A percentile compares a stretch with the other conserved stretches of the same genome.
Conservation (phyloP, 2,329 filamentous ascomycete genomes). For the Trichoderma polysporum region DNA sequence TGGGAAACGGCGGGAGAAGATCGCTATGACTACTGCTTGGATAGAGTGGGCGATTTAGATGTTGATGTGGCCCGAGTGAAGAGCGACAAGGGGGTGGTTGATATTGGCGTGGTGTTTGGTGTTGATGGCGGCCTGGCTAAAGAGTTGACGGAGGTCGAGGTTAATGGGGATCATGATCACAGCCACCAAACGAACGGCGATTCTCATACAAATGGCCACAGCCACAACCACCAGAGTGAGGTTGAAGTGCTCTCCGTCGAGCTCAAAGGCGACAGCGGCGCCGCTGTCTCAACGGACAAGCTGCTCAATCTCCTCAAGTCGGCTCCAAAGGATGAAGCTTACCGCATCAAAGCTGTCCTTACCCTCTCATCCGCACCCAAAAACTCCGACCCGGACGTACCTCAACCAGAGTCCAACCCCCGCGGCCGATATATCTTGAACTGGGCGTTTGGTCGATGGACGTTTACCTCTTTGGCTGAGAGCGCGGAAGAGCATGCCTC, state of each 20-base stretch:
- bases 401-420: slow-evolving; percentile 34
- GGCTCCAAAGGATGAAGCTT: slow-evolving; percentile 90
- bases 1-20: slow-evolving; percentile 77
- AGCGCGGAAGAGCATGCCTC: slow-evolving; percentile 52
- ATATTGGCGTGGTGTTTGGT: slow-evolving; percentile 78
- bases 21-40: slow-evolving; percentile 73
- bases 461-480: slow-evolving; percentile 63
- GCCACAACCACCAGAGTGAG: slow-evolving; percentile 69
- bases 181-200: slow-evolving; percentile 36
- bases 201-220: slow-evolving; percentile 32
- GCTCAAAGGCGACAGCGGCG: slow-evolving; percentile 47
- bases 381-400: slow-evolving; percentile 52
- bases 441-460: slow-evolving; percentile 98
- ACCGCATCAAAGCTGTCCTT: slow-evolving; percentile 80
- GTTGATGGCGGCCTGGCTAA: slow-evolving; percentile 77
- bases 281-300: slow-evolving; percentile 56
- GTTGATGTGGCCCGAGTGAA: slow-evolving; percentile 81
- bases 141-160: slow-evolving; percentile 45
- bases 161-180: slow-evolving; percentile 30
- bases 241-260: slow-evolving; percentile 89
- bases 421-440: slow-evolving; percentile 79
- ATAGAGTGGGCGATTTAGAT: slow-evolving; percentile 77
- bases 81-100: slow-evolving; percentile 76
- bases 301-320: slow-evolving; percentile 66
- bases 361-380: slow-evolving; percentile 47